Evolutionary conservation across 768 basidiomycete species (phyloP).

Genomic region (Cystofilobasidium macerans): DNA sequence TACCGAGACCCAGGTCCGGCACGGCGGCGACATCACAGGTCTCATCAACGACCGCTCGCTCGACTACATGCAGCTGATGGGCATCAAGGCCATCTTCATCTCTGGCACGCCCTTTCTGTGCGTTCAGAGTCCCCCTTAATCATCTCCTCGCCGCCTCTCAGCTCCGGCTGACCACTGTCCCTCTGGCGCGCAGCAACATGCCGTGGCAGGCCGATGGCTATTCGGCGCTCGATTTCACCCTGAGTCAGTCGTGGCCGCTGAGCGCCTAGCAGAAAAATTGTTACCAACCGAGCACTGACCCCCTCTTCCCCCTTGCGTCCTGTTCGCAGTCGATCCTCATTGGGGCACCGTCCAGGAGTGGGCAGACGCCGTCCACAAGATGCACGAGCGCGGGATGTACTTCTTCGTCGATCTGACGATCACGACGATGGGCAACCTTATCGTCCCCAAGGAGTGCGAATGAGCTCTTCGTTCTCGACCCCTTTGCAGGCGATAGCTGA

Average conservation of each 20-base stretch:
- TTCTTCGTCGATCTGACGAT: conserved; percentile 87
- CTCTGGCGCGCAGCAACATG: conserved; percentile 3
- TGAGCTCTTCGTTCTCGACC: too few species aligned
- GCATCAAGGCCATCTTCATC: conserved; percentile 70
- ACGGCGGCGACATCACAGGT: conserved; percentile 78
- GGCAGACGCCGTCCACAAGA: conserved; percentile 58
- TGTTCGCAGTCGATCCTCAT: conserved; percentile 59
- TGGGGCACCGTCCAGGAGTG: conserved; percentile 78
- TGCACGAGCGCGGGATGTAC: conserved; percentile 80
- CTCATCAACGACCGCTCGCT: conserved; percentile 49
- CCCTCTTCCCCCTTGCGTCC: neutral
- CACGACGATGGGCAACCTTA: conserved; percentile 76
- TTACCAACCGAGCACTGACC: too few species aligned
- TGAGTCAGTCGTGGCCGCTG: too few species aligned
- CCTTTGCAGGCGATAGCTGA: neutral
- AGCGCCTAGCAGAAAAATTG: too few species aligned
- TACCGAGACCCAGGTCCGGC: conserved; percentile 62
- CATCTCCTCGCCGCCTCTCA: neutral
- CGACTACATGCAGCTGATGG: conserved; percentile 86
- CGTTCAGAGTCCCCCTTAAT: neutral
- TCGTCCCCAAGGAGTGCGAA: conserved; percentile 44
- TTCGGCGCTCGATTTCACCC: conserved; percentile 80
- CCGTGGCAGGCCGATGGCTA: conserved; percentile 42
- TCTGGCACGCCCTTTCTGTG: conserved; percentile 67
- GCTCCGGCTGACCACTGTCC: neutral